Evolutionary conservation across 495 filamentous ascomycete genomes (phyloP).

Genomic region (Cercophora newfieldiana): DNA sequence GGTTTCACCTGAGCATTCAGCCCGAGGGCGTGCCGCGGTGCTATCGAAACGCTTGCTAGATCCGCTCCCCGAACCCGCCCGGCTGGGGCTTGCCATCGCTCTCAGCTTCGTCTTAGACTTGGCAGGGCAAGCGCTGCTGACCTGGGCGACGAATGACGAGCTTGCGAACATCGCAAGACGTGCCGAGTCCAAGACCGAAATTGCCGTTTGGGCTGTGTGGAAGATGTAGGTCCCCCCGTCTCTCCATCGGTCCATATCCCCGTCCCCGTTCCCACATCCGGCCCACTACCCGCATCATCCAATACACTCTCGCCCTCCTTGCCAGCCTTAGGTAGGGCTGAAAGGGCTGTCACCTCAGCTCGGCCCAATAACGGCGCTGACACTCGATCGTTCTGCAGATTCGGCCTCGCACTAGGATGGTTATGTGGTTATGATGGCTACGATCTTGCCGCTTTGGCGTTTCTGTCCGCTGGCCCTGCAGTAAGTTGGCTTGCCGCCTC

Average conservation of each 20-base stretch:
- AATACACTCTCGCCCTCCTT: conserved; percentile 18
- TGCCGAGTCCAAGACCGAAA: conserved; percentile 59
- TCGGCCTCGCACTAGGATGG: conserved; percentile 72
- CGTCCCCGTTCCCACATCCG: conserved; percentile 6
- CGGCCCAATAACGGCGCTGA: conserved; percentile 29
- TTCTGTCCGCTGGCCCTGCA: conserved; percentile 70
- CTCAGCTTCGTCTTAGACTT: conserved; percentile 63
- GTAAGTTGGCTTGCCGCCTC: conserved; percentile 37
- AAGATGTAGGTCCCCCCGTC: conserved; percentile 49
- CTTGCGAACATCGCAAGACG: conserved; percentile 62
- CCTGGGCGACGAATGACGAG: conserved; percentile 52
- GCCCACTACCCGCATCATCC: not conserved
- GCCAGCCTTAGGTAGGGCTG: conserved; percentile 27
- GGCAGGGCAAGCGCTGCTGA: conserved; percentile 55
- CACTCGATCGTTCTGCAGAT: conserved; percentile 35
- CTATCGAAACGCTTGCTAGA: not conserved
- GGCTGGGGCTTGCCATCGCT: conserved; percentile 63
- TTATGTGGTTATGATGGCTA: conserved; percentile 67
- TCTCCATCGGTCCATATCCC: not conserved
- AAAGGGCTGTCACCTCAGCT: conserved; percentile 28
- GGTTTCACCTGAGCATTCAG: not conserved
- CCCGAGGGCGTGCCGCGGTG: not conserved
- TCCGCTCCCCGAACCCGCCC: conserved; percentile 52
- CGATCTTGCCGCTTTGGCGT: conserved; percentile 66
- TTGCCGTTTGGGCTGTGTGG: conserved; percentile 64